Percentiles rank a stretch among this genome's conserved stretches.
Evolutionary conservation across 2,329 filamentous ascomycete genomes (phyloP).

Genomic region (Cladophialophora immunda): DNA sequence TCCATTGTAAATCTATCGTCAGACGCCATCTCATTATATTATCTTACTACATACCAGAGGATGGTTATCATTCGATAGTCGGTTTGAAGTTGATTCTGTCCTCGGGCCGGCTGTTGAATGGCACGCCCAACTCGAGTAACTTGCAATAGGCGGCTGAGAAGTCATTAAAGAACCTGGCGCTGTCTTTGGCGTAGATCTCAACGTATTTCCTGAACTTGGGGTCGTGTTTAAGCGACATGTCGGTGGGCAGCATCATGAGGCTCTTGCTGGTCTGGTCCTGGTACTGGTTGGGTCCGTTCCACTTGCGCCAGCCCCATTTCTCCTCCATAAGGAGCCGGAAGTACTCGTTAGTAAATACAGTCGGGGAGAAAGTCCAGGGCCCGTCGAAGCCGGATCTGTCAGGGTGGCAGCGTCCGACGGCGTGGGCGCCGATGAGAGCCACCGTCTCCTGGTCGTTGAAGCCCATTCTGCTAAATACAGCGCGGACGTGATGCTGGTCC

Average conservation of each 20-base stretch:
- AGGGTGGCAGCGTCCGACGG: conserved; percentile 81
- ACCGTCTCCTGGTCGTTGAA: conserved; percentile 98
- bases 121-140: conserved; percentile 94
- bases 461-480: conserved; percentile 96
- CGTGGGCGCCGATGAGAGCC: conserved; percentile 84
- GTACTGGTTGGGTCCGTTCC: conserved; percentile 90
- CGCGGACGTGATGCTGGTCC: conserved; percentile 81
- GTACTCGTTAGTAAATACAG: conserved; percentile 93
- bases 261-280: conserved; percentile 87
- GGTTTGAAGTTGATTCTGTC: not conserved
- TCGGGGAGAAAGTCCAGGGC: conserved; percentile 92
- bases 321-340: conserved; percentile 86
- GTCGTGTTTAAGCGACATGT: conserved; percentile 87
- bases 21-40: too few species aligned
- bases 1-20: too few species aligned
- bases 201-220: conserved; percentile 83
- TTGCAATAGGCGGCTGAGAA: conserved; percentile 80
- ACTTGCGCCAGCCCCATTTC: conserved; percentile 93
- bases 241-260: conserved; percentile 97
- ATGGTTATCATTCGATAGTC: too few species aligned
- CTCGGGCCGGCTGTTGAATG: conserved; percentile 64
- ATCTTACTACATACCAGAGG: too few species aligned
- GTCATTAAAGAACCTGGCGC: conserved; percentile 91
- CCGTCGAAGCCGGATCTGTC: conserved; percentile 89
- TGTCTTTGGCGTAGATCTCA: conserved; percentile 90